Evolutionary conservation across 805 yeast species (phyloP).

Genomic region (Candida anglica): DNA sequence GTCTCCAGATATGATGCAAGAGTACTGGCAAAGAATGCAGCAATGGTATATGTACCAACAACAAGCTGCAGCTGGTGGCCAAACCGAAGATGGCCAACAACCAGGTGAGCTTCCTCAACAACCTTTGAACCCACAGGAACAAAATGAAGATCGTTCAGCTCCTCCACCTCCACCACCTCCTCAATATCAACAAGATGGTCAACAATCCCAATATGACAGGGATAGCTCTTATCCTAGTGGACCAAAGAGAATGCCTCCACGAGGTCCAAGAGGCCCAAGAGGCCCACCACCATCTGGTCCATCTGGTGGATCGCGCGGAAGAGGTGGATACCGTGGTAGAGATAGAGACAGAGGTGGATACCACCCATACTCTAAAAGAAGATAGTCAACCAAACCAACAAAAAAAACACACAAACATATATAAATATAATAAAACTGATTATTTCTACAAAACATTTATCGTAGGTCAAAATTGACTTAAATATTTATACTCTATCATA

Average conservation of each 20-base stretch:
- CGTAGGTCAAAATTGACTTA: neutral
- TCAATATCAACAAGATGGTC: conserved; percentile 12
- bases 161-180: conserved; percentile 21
- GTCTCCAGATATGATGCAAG: conserved; percentile 57
- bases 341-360: conserved; percentile 28
- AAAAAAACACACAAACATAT: neutral
- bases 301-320: conserved; percentile 21
- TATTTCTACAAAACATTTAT: neutral
- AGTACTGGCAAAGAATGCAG: conserved; percentile 61
- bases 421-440: neutral
- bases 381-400: neutral
- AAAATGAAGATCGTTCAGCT: conserved; percentile 13
- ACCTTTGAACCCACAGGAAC: conserved; percentile 43
- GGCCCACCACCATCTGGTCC: conserved; percentile 39
- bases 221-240: conserved; percentile 14
- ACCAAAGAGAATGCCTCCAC: conserved; percentile 38
- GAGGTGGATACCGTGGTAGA: conserved; percentile 28
- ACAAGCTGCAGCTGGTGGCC: conserved; percentile 33
- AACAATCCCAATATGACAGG: conserved; percentile 10
- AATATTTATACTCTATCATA: no score
- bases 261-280: conserved; percentile 47
- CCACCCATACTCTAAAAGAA: conserved; percentile 26
- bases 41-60: conserved; percentile 64
- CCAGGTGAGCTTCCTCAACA: conserved; percentile 28
- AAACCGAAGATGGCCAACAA: conserved; percentile 17